Conservation (phyloP, 345 rosid species). For the Salix suchowensis region DNA sequence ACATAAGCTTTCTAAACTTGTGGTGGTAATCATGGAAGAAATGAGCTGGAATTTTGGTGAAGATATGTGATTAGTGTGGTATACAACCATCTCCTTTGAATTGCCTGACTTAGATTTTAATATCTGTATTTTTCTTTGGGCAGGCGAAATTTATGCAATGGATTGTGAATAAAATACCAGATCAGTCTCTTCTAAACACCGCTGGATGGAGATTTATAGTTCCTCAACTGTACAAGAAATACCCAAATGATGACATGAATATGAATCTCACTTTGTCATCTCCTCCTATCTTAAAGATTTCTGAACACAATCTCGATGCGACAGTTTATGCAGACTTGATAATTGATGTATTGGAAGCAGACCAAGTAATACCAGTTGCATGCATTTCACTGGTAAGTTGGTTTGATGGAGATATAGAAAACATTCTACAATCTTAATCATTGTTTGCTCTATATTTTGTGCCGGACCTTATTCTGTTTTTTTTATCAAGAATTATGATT, state of each 20-base stretch:
- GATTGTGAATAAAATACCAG: slow-evolving; percentile 85
- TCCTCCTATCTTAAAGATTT: slow-evolving; percentile 66
- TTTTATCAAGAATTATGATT: not conserved
- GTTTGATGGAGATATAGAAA: slow-evolving; percentile 1
- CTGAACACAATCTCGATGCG: slow-evolving; percentile 63
- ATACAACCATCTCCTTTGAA: not conserved
- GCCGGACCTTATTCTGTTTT: not conserved
- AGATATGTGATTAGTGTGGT: not conserved
- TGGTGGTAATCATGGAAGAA: not conserved
- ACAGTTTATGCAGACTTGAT: slow-evolving; percentile 62
- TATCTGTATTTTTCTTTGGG: slow-evolving; percentile 16
- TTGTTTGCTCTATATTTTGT: not conserved
- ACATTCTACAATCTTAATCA: not conserved
- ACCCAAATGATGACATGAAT: slow-evolving; percentile 83
- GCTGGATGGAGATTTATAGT: slow-evolving; percentile 86
- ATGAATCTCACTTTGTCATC: slow-evolving; percentile 75
- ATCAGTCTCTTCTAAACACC: slow-evolving; percentile 80
- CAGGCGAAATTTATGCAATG: slow-evolving; percentile 93
- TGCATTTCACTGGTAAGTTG: slow-evolving; percentile 82
- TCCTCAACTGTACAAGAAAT: slow-evolving; percentile 87
- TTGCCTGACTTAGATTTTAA: no score
- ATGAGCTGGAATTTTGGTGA: not conserved
- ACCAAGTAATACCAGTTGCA: slow-evolving; percentile 75
- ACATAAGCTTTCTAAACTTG: not conserved
- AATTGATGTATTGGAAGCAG: slow-evolving; percentile 64